Evolutionary conservation across 2,329 filamentous ascomycete genomes (phyloP).

Genomic region (Phialophora tarda): DNA sequence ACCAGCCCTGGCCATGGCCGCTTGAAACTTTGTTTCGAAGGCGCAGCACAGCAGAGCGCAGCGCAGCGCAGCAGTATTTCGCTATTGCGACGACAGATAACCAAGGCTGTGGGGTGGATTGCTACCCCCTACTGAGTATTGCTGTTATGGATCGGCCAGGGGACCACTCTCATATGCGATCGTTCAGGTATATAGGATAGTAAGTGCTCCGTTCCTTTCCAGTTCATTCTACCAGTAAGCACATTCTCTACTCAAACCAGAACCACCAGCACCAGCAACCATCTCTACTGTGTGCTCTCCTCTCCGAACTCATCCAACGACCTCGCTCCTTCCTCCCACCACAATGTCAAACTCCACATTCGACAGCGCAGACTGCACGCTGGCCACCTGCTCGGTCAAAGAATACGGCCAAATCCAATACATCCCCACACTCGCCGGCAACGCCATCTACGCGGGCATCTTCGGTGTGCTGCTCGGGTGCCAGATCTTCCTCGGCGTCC

Average conservation of each 20-base stretch:
- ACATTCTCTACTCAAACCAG: neutral
- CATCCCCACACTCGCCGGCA: constrained; percentile 60
- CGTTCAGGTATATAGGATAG: neutral
- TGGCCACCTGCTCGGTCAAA: constrained; percentile 25
- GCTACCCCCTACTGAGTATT: neutral
- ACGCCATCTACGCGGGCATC: constrained; percentile 58
- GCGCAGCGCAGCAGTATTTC: neutral
- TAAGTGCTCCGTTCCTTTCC: neutral
- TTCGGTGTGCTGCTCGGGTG: constrained; percentile 55
- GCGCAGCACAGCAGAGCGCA: constrained; percentile 4
- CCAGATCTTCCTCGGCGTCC: constrained; percentile 51
- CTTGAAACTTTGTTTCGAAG: constrained; percentile 2
- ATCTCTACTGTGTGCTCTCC: neutral
- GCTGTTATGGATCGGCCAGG: neutral
- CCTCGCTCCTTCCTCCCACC: neutral
- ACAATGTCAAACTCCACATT: constrained; percentile 8
- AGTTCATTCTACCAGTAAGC: neutral
- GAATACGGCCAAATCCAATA: constrained; percentile 55
- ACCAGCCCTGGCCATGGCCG: neutral
- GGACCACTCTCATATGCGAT: neutral
- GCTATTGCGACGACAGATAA: neutral
- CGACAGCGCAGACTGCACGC: constrained; percentile 20
- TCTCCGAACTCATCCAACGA: neutral
- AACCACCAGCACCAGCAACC: neutral
- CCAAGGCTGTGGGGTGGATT: neutral